phyloP scores from a whole-genome alignment of 2,329 filamentous ascomycete genomes.

The Daldinia eschscholtzii region DNA sequence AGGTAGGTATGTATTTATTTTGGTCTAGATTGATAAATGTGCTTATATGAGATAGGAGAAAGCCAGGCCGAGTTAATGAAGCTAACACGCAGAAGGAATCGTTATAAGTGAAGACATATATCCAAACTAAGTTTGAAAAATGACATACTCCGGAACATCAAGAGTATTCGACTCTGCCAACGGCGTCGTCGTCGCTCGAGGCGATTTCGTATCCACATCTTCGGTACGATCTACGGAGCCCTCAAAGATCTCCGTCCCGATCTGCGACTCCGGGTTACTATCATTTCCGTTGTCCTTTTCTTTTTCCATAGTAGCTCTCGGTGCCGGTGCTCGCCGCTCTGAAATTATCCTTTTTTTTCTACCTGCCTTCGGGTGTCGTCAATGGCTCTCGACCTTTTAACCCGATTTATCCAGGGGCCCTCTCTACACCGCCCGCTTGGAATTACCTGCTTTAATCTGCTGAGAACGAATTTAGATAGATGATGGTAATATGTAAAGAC shows the following conservation, averaged over 20 bases:
- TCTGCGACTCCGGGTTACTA: constrained; percentile 15
- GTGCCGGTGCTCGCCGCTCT: background rate
- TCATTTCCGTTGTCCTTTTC: constrained; percentile 24
- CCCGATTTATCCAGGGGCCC: background rate
- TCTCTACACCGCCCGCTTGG: constrained; percentile 5
- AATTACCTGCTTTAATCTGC: background rate
- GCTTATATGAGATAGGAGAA: background rate
- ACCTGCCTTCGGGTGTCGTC: background rate
- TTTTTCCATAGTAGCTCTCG: constrained; percentile 21
- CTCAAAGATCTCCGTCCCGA: constrained; percentile 21
- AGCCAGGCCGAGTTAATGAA: background rate
- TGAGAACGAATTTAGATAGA: background rate
- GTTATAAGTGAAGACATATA: background rate
- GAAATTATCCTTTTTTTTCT: background rate
- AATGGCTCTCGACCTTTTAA: background rate
- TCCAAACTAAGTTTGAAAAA: background rate
- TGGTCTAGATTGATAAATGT: background rate
- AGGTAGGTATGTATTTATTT: background rate
- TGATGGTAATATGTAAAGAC: background rate
- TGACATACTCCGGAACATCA: constrained; percentile 36
- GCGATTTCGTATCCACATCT: constrained; percentile 17
- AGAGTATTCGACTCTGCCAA: constrained; percentile 1
- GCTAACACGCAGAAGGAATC: background rate
- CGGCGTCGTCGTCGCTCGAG: constrained; percentile 2
- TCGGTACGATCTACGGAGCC: constrained; percentile 23